phyloP scores from a whole-genome alignment of 2,329 filamentous ascomycete genomes.

The Drechslerella stenobrocha region DNA sequence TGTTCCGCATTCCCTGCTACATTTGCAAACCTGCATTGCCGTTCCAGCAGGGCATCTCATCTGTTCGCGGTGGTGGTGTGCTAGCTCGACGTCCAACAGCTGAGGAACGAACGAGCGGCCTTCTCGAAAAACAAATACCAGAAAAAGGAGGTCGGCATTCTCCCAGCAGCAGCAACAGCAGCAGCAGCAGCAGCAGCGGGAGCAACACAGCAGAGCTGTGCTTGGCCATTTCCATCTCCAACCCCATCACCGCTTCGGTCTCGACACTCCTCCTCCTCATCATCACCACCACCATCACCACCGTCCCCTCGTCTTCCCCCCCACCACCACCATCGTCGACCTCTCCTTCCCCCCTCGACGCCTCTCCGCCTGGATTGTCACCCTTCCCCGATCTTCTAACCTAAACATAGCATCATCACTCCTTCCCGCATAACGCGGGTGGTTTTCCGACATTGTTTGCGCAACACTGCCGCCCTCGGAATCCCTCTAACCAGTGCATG shows the following conservation, averaged over 20 bases:
- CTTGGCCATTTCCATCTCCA: slow-evolving; percentile 22
- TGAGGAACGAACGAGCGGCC: neutral
- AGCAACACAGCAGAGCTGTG: neutral
- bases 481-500: slow-evolving; percentile 20
- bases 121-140: slow-evolving; percentile 9
- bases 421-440: slow-evolving; percentile 17
- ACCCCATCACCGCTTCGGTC: slow-evolving; percentile 22
- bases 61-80: neutral
- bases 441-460: slow-evolving; percentile 38
- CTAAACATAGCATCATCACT: slow-evolving; percentile 5
- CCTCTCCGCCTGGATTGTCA: slow-evolving; percentile 6
- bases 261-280: neutral
- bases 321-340: neutral
- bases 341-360: slow-evolving; percentile 4
- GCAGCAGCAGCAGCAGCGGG: too few relatives aligned
- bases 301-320: neutral
- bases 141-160: slow-evolving; percentile 39
- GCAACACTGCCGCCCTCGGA: slow-evolving; percentile 32
- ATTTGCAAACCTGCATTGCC: too few relatives aligned
- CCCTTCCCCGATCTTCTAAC: neutral
- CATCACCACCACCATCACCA: neutral
- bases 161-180: slow-evolving; percentile 8
- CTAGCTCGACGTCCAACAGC: neutral
- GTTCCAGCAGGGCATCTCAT: too few relatives aligned
- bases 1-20: too few relatives aligned